Conservation (phyloP, 1,284 basidiomycete species). For the Gomphus bonarii region DNA sequence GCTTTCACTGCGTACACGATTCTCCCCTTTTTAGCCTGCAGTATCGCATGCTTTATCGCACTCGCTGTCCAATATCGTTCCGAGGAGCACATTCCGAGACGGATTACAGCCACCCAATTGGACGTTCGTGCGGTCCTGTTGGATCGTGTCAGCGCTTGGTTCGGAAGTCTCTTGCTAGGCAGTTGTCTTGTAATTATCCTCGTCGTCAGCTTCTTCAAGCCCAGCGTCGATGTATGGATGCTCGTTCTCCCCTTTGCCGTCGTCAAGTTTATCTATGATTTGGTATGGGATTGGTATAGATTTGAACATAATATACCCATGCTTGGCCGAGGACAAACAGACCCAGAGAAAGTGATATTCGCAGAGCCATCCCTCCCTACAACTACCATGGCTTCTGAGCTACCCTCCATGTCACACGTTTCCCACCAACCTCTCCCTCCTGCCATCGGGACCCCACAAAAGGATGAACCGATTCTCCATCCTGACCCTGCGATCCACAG, state of each 20-base stretch:
- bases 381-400: not conserved
- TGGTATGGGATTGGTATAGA: slow-evolving; percentile 46
- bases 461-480: too few relatives aligned
- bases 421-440: not conserved
- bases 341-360: slow-evolving; percentile 2
- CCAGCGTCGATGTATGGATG: slow-evolving; percentile 56
- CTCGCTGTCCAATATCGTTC: slow-evolving; percentile 46
- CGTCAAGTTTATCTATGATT: slow-evolving; percentile 60
- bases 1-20: slow-evolving; percentile 65
- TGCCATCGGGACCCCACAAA: not conserved
- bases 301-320: slow-evolving; percentile 21
- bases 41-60: slow-evolving; percentile 39
- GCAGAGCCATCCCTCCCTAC: not conserved
- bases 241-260: slow-evolving; percentile 84
- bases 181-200: slow-evolving; percentile 40
- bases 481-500: too few relatives aligned
- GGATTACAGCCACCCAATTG: slow-evolving; percentile 29
- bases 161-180: slow-evolving; percentile 42
- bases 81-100: slow-evolving; percentile 39
- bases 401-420: not conserved
- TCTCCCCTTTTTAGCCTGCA: slow-evolving; percentile 59
- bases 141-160: slow-evolving; percentile 39
- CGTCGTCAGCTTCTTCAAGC: slow-evolving; percentile 43
- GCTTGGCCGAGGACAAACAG: slow-evolving; percentile 11
- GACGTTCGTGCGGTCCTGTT: slow-evolving; percentile 37